Evolutionary conservation across 805 yeast species (phyloP).

Genomic region (Hanseniaspora nectarophila): DNA sequence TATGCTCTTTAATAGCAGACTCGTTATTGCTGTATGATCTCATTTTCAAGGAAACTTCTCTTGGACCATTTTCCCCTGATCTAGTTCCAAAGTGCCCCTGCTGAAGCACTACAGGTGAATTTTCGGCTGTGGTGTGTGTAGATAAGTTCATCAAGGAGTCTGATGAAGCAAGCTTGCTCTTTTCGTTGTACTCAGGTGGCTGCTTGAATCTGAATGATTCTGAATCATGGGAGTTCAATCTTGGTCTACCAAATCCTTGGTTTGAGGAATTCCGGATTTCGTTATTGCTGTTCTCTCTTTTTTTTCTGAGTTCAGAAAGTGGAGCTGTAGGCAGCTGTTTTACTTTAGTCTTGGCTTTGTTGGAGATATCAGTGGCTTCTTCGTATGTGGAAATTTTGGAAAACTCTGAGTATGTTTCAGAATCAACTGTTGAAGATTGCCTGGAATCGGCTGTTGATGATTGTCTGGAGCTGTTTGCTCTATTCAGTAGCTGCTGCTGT

Average conservation of each 20-base stretch:
- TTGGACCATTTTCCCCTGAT: not conserved
- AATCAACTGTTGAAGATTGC: slow-evolving; percentile 16
- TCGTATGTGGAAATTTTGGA: not conserved
- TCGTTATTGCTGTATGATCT: not conserved
- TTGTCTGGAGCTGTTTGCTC: slow-evolving; percentile 1
- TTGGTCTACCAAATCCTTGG: not conserved
- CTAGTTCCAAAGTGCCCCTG: slow-evolving; percentile 4
- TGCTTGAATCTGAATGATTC: slow-evolving; percentile 1
- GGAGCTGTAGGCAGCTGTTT: slow-evolving; percentile 3
- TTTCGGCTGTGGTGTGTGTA: slow-evolving; percentile 12
- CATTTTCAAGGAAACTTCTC: not conserved
- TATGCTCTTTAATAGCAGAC: not conserved
- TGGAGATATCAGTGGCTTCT: not conserved
- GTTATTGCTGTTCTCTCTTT: not conserved
- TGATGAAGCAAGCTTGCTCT: not conserved
- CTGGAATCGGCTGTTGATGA: not conserved
- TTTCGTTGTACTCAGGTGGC: slow-evolving; percentile 2
- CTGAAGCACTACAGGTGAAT: slow-evolving; percentile 9
- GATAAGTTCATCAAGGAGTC: slow-evolving; percentile 10
- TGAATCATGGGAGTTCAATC: not conserved
- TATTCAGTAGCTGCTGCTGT: slow-evolving; percentile 17
- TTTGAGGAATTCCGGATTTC: not conserved
- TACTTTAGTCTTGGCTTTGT: slow-evolving; percentile 4
- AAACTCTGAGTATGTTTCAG: slow-evolving; percentile 6
- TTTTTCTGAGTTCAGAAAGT: slow-evolving; percentile 2